Base-by-base conservation (phyloP, 257 asterid species). In the Henckelia pumila region DNA sequence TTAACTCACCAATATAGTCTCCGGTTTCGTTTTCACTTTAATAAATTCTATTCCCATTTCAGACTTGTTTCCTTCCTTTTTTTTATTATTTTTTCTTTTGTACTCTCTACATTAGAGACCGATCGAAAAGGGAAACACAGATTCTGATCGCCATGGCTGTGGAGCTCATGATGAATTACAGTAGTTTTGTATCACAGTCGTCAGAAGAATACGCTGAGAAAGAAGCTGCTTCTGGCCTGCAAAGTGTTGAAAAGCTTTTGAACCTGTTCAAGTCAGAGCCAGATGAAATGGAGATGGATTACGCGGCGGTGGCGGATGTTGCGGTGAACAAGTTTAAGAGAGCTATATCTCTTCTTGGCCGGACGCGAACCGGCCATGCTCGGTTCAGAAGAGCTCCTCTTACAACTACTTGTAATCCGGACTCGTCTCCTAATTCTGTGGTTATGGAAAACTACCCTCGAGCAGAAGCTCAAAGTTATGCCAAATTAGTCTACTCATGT, bases 331-430 rank as follows among this genome's bases (percentile, higher is more conserved):
- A 85, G 76, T 89, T 92, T 68, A 83, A 80, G 63, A 81, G 68
- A 29, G 90, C 79, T 0, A 85, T 89, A 55, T 82, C 91, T 28
- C 86, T 89, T 2, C 80, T 89, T 35, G 89, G 81, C 61, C 85
- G 83, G 76, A 75, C 86, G 22, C 77, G 91, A 59, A 89, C 97
- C 33, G 96, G 98, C 0, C 98, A 92, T 67, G 98, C 98, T 69
- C 92, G 98, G 25, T 92, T 92, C 83, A 78, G 98, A 72, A 61
- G 96, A 64, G 93, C 79, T 20, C 95, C 97, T 0, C 71, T 78
- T 7, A 59, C 71, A 17, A 4, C 21, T 47, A 21, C 21, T 40
- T 40, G 14, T 47, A 17, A 17, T 47, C 55, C 55, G 8, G 55
- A 47, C 55, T 64, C 68, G 1, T 67, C 84, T 7, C 79, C 80